Base-by-base conservation (phyloP, 1,284 basidiomycete genomes). In the Caloboletus inedulis region DNA sequence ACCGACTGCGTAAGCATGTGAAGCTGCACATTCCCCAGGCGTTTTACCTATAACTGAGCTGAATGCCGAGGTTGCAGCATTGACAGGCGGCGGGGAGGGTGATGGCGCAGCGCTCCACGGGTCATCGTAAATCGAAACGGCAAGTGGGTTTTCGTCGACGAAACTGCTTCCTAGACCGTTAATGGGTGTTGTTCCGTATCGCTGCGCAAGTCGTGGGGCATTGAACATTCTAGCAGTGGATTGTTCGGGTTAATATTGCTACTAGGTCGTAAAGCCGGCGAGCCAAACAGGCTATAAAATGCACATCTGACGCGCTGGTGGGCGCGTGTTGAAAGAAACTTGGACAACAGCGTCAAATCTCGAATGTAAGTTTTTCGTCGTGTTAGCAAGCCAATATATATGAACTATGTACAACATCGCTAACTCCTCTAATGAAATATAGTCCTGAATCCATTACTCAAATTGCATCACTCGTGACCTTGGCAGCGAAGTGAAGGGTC, bases 41-140 rank as follows among this genome's bases (percentile, higher is more conserved):
- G 14, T 16, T 69, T 46, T 61, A 86, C 87, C 85, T 65, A 91
- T 85, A 13, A 89, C 85, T 44, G 84, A 80, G 60, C 77, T 80
- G 66, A 89, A 84, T 27, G 80, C 72, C 37, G 82, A 77, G 34
- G 78, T 65, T 44, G 74, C 62, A 33, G 72, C 66, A 49, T 76
- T 74, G 49, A 69, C 63, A 27, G 84, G 77, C 18, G 87, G 85
- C 21, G 84, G 81, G 27, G 85, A 81, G 19, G 91, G 91, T 53
- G 84, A 87, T 3, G 91, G 91, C 8, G 82, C 78, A 52, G 87
- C 77, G 63, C 87, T 90, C 92, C 92, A 95, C 18, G 92, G 92
- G 72, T 95, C 92, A 59, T 82, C 90, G 66, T 90, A 91, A 12
- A 83, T 81, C 4, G 89, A 91, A 60, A 72, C 77, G 7, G 85